Percentiles rank a stretch among this genome's conserved stretches.
phyloP scores from a whole-genome alignment of 108 stramenopile genomes.

The Cyclotella choctawhatcheeana region DNA sequence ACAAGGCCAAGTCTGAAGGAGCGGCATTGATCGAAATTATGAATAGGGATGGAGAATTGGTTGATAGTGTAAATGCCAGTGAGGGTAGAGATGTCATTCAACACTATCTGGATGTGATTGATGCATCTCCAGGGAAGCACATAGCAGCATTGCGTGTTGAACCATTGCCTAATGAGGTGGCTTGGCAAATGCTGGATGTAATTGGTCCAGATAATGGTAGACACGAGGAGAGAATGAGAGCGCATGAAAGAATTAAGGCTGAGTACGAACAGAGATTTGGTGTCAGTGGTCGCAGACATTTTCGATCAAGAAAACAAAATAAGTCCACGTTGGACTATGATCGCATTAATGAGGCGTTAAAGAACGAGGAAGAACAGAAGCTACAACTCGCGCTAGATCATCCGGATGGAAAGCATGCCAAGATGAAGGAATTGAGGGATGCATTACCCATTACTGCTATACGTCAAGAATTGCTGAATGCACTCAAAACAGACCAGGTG shows the following conservation, averaged over 20 bases:
- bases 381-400: background rate
- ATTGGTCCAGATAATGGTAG: background rate
- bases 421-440: conserved; percentile 2
- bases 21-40: background rate
- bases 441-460: conserved; percentile 80
- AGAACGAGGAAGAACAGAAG: conserved; percentile 4
- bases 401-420: conserved; percentile 8
- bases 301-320: background rate
- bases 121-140: background rate
- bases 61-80: background rate
- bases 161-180: background rate
- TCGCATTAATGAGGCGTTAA: background rate
- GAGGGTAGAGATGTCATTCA: background rate
- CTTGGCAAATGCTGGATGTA: background rate
- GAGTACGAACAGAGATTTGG: background rate
- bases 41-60: background rate
- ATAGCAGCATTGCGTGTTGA: conserved; percentile 3
- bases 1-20: conserved; percentile 14
- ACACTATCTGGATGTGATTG: background rate
- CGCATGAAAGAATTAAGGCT: background rate
- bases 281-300: background rate
- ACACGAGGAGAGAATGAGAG: background rate
- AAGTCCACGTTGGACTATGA: background rate
- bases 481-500: conserved; percentile 81
- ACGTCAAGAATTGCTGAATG: conserved; percentile 75